phyloP scores from a whole-genome alignment of 306 rosid species.

The Castanospermum australe region DNA sequence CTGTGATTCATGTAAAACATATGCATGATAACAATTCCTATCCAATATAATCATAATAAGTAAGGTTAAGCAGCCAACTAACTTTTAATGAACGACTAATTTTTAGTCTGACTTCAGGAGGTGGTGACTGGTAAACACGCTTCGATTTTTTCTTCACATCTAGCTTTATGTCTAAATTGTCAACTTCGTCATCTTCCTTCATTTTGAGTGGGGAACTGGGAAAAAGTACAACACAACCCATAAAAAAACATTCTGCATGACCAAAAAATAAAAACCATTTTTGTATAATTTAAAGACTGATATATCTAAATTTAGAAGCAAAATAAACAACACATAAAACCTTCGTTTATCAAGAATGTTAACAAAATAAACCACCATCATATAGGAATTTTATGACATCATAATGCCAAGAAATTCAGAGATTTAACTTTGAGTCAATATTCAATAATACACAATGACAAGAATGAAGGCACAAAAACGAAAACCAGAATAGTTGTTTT shows the following conservation, averaged over 20 bases:
- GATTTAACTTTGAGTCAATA: background rate
- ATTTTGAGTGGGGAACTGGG: slow-evolving; percentile 79
- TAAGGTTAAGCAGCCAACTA: slow-evolving; percentile 55
- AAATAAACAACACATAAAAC: background rate
- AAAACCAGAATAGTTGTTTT: background rate
- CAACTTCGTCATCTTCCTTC: slow-evolving; percentile 95
- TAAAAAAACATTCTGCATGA: background rate
- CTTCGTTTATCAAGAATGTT: background rate
- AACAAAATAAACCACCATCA: background rate
- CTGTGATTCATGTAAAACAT: background rate
- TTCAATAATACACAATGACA: background rate
- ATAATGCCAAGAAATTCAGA: background rate
- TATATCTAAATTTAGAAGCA: background rate
- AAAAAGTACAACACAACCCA: background rate
- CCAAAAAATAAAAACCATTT: background rate
- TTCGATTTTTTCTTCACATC: slow-evolving; percentile 76
- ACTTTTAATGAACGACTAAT: slow-evolving; percentile 94
- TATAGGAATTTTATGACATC: background rate
- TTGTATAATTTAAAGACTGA: background rate
- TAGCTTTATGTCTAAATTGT: slow-evolving; percentile 78
- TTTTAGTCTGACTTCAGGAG: slow-evolving; percentile 92
- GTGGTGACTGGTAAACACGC: slow-evolving; percentile 84
- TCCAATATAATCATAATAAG: background rate
- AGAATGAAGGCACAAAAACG: background rate
- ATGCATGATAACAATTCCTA: slow-evolving; percentile 1